Evolutionary conservation across 257 asterid genomes (phyloP), one percentile per base, ranked within the genome.

Genomic region (Scutellaria galericulata): DNA sequence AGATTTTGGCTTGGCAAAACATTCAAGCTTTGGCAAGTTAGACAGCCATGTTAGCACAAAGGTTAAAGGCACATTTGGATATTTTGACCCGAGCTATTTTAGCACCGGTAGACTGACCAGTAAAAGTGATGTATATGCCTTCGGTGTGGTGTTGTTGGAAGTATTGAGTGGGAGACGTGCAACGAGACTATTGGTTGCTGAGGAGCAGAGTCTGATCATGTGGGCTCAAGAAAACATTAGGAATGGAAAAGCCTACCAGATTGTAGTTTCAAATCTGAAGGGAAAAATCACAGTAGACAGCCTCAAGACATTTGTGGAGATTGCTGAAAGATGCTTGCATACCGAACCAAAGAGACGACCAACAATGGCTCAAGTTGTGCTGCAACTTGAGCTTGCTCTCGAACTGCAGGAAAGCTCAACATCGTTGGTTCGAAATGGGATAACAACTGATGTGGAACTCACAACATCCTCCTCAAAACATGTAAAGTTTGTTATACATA

Each of bases 181-280:
- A 0, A 37, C 57, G 2, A 66, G 57, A 54, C 9, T 4, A 8
- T 22, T 15, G 5, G 47, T 45, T 57, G 7, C 15, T 20, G 74
- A 22, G 8, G 74, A 57, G 7, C 48, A 9, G 42, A 10, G 35
- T 2, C 44, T 57, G 9, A 9, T 6, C 20, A 14, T 9, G 3
- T 68, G 74, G 74, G 74, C 74, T 68, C 54, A 6, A 54, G 44
- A 68, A 4, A 68, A 54, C 1, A 40, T 68, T 4, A 68, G 54
- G 0, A 7, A 20, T 2, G 55, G 64, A 54, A 18, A 22, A 4
- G 42, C 8, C 12, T 31, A 54, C 1, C 10, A 15, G 44, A 68
- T 68, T 54, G 64, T 68, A 40, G 42, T 20, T 12, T 22, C 57
- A 6, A 45, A 73, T 78, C 48, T 85, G 73, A 52, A 15, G 56